phyloP scores from a whole-genome alignment of 108 stramenopile genomes.

The Fragilariopsis cylindrus region DNA sequence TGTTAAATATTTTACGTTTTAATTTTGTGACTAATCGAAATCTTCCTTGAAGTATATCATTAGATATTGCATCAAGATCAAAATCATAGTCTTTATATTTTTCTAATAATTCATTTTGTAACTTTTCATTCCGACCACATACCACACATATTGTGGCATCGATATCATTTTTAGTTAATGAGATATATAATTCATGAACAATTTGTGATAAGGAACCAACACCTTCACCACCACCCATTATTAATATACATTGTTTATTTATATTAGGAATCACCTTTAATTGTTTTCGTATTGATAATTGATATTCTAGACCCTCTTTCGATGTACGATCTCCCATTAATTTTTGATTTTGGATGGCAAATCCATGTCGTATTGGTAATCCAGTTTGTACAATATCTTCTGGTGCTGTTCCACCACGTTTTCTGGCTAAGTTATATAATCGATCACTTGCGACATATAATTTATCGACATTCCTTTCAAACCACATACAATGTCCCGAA shows the following conservation, averaged over 20 bases:
- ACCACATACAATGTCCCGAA: slow-evolving; percentile 93
- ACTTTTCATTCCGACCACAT: slow-evolving; percentile 90
- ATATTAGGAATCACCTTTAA: slow-evolving; percentile 54
- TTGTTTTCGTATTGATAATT: slow-evolving; percentile 36
- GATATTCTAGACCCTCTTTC: slow-evolving; percentile 50
- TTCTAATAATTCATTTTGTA: slow-evolving; percentile 61
- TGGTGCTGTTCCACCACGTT: slow-evolving; percentile 65
- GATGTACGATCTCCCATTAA: slow-evolving; percentile 66
- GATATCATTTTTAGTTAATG: slow-evolving; percentile 54
- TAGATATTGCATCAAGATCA: slow-evolving; percentile 38
- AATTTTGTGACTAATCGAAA: not conserved
- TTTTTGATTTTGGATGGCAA: slow-evolving; percentile 61
- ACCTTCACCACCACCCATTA: slow-evolving; percentile 97
- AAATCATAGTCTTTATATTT: slow-evolving; percentile 41
- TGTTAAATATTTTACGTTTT: slow-evolving; percentile 9
- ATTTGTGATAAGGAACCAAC: slow-evolving; percentile 83
- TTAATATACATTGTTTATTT: slow-evolving; percentile 69
- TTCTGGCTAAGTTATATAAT: slow-evolving; percentile 61
- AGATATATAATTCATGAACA: slow-evolving; percentile 69
- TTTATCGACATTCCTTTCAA: slow-evolving; percentile 78
- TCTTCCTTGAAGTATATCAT: not conserved
- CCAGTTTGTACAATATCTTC: slow-evolving; percentile 89
- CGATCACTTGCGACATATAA: slow-evolving; percentile 90
- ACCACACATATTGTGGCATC: slow-evolving; percentile 91
- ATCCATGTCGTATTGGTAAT: slow-evolving; percentile 91